Evolutionary conservation across 768 basidiomycete genomes (phyloP).

Genomic region (Kondoa subrosea): DNA sequence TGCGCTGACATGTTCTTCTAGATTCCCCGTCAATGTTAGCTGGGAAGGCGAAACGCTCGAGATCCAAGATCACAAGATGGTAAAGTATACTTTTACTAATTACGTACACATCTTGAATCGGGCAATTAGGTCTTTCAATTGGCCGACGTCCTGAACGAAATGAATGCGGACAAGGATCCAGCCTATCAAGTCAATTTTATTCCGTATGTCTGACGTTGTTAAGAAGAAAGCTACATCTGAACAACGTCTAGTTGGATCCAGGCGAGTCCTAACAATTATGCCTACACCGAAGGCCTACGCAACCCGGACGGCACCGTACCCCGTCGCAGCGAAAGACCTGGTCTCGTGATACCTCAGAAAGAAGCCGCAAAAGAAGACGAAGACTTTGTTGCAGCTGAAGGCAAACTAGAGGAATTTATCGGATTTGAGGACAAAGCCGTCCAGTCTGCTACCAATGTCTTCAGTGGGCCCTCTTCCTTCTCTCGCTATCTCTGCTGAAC

Average conservation of each 20-base stretch:
- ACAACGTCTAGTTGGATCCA: conserved; percentile 26
- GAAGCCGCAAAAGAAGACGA: conserved; percentile 14
- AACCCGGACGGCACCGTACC: conserved; percentile 25
- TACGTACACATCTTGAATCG: too few species aligned
- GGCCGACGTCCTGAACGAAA: too few species aligned
- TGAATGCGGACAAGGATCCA: conserved; percentile 20
- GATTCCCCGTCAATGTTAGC: too few species aligned
- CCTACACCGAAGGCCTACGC: conserved; percentile 19
- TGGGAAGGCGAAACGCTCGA: too few species aligned
- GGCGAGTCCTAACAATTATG: conserved; percentile 20
- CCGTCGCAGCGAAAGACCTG: conserved; percentile 22
- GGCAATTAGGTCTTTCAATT: too few species aligned
- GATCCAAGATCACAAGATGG: too few species aligned
- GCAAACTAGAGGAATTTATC: conserved; percentile 15
- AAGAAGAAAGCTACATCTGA: too few species aligned
- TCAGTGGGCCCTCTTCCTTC: neutral
- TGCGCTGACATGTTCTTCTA: too few species aligned
- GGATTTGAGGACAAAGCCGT: too few species aligned
- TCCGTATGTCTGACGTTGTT: too few species aligned
- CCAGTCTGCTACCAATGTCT: neutral
- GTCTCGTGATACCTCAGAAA: conserved; percentile 8
- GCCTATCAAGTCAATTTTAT: conserved; percentile 24
- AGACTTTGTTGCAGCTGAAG: conserved; percentile 17
- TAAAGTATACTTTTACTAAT: too few species aligned
- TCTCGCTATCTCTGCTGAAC: conserved; percentile 12